Evolutionary conservation across 768 basidiomycete genomes (phyloP), one percentile per base, ranked within the genome.

Genomic region (Daedalea quercina): DNA sequence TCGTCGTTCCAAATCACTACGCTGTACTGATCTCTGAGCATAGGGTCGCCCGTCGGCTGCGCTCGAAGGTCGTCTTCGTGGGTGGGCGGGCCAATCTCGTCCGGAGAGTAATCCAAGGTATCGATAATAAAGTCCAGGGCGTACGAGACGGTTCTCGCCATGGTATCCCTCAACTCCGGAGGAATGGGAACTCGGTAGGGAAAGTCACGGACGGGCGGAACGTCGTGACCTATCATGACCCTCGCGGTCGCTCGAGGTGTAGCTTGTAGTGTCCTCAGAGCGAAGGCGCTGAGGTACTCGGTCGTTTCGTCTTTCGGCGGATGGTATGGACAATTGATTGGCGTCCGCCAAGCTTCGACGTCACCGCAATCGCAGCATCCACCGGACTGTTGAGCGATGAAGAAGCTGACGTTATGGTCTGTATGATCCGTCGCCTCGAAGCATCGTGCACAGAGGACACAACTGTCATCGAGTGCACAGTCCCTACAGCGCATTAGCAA

Each of bases 341-440:
- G 72, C 4, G 65, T 61, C 31, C 83, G 78, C 93, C 94, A 98
- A 1, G 91, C 90, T 62, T 95, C 88, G 22, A 78, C 74, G 62
- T 97, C 94, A 15, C 93, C 93, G 61, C 95, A 97, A 68, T 97
- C 94, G 64, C 96, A 99, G 60, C 90, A 94, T 3, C 93, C 90
- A 7, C 93, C 89, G 0, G 89, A 85, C 60, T 96, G 93, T 53
- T 90, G 90, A 8, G 89, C 85, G 59, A 95, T 87, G 68, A 90
- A 92, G 73, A 98, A 94, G 54, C 87, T 87, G 60, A 97, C 84
- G 58, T 92, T 95, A 71, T 98, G 95, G 43, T 82, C 84, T 20
- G 73, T 70, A 65, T 98, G 95, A 52, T 87, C 77, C n/a, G 89
- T 87, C 1, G 87, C 80, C 60, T 90, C 85, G 70, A 94, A 98